These are phyloP conservation scores for Pelomyxa schiedti DNA, from an alignment of 78 protist genomes.

Conservation along the genomic window DNA sequence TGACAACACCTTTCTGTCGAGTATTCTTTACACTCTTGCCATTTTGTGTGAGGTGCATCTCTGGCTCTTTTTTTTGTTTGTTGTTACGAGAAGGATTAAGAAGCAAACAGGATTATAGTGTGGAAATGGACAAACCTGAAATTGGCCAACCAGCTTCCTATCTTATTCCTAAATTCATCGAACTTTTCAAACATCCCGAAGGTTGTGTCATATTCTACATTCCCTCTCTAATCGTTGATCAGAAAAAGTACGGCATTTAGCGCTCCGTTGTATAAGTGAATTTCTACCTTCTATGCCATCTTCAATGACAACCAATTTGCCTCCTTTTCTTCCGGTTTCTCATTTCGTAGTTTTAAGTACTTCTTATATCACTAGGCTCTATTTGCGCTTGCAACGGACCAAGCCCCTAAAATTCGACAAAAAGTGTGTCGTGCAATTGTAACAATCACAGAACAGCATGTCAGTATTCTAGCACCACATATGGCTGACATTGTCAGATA, in stretches of 20 bases:
- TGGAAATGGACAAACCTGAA: too few species aligned
- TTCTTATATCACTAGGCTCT: too few species aligned
- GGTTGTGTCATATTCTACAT: too few species aligned
- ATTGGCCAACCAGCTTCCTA: slow-evolving; percentile 23
- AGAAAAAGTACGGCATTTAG: slow-evolving; percentile 8
- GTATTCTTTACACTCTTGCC: slow-evolving; percentile 23
- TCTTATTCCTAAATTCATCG: slow-evolving; percentile 30
- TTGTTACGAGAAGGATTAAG: too few species aligned
- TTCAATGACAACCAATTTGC: slow-evolving; percentile 29
- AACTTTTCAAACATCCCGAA: slow-evolving; percentile 9
- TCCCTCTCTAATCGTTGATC: too few species aligned
- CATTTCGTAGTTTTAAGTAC: not conserved
- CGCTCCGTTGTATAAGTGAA: slow-evolving; percentile 22
- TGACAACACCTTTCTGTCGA: slow-evolving; percentile 13
- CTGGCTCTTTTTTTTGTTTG: slow-evolving; percentile 1
- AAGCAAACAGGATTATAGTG: too few species aligned
- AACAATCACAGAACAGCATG: slow-evolving; percentile 13
- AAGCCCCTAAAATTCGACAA: not conserved
- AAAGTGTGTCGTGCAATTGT: slow-evolving; percentile 52
- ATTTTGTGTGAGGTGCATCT: slow-evolving; percentile 43
- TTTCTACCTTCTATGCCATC: slow-evolving; percentile 32
- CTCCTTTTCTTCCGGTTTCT: slow-evolving; percentile 1
- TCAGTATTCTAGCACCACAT: slow-evolving; percentile 27
- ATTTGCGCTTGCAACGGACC: slow-evolving; percentile 31
- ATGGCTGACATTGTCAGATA: slow-evolving; percentile 31